phyloP scores from a whole-genome alignment of 805 yeast genomes.

The Monosporozyma solicola region DNA sequence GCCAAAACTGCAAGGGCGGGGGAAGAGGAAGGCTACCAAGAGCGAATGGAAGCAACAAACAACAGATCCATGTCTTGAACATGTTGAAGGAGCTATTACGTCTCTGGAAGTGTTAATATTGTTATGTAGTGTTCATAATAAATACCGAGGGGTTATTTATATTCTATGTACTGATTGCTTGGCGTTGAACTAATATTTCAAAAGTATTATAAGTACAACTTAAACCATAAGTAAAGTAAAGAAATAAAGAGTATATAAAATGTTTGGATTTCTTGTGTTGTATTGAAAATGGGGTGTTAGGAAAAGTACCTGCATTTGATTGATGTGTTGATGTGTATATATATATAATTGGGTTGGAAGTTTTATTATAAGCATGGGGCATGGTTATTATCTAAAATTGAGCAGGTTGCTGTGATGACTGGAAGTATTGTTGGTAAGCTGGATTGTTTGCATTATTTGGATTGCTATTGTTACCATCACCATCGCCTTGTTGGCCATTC shows the following conservation, averaged over 20 bases:
- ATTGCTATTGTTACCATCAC: not conserved
- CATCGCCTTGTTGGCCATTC: not conserved
- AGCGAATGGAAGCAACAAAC: no score
- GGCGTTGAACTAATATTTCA: not conserved
- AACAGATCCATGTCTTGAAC: no score
- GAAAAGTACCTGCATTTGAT: not conserved
- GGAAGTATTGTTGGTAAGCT: constrained; percentile 57
- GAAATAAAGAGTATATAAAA: not conserved
- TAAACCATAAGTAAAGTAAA: not conserved
- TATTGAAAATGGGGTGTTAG: not conserved
- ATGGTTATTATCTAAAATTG: constrained; percentile 31
- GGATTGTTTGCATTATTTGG: constrained; percentile 39
- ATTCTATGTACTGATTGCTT: no score
- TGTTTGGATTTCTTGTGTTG: not conserved
- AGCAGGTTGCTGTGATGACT: constrained; percentile 45
- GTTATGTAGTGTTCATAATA: no score
- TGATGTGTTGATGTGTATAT: not conserved
- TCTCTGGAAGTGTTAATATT: not conserved
- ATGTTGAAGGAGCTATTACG: not conserved
- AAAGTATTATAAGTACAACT: not conserved
- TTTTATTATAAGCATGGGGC: not conserved
- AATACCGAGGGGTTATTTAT: no score
- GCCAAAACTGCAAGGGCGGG: no score
- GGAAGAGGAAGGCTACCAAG: no score
- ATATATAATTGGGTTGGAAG: not conserved